phyloP scores from a whole-genome alignment of 2,329 filamentous ascomycete species.

The Grosmannia huntii region DNA sequence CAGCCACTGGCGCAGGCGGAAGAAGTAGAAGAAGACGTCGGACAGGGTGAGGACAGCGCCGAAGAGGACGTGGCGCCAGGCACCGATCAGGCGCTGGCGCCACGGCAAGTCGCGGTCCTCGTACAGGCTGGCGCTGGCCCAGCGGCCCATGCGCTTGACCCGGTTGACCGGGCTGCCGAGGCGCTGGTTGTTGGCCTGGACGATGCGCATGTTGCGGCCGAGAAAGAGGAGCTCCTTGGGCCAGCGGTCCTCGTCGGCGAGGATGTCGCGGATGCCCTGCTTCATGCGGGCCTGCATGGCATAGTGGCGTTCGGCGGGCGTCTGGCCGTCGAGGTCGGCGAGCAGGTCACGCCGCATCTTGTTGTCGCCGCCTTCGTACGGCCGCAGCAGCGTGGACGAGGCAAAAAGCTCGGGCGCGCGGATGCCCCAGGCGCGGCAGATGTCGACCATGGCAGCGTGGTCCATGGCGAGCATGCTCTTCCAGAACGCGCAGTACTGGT shows the following conservation, averaged over 20 bases:
- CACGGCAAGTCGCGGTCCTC: conserved; percentile 55
- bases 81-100: conserved; percentile 51
- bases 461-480: conserved; percentile 89
- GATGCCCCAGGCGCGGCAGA: conserved; percentile 76
- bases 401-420: conserved; percentile 84
- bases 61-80: conserved; percentile 72
- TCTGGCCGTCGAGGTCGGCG: conserved; percentile 45
- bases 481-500: conserved; percentile 85
- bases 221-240: conserved; percentile 88
- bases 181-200: conserved; percentile 87
- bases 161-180: conserved; percentile 82
- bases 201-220: conserved; percentile 80
- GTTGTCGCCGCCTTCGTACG: conserved; percentile 75
- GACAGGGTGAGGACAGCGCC: conserved; percentile 59
- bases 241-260: conserved; percentile 78
- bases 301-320: conserved; percentile 62
- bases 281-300: conserved; percentile 82
- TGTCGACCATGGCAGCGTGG: conserved; percentile 60
- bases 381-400: conserved; percentile 75
- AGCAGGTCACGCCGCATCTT: conserved; percentile 53
- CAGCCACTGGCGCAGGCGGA: conserved; percentile 63
- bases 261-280: conserved; percentile 51
- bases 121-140: conserved; percentile 75
- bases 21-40: conserved; percentile 75
- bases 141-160: conserved; percentile 84